phyloP scores from a whole-genome alignment of 371 early-diverging fungal genomes.

The Mucor plumbeus region DNA sequence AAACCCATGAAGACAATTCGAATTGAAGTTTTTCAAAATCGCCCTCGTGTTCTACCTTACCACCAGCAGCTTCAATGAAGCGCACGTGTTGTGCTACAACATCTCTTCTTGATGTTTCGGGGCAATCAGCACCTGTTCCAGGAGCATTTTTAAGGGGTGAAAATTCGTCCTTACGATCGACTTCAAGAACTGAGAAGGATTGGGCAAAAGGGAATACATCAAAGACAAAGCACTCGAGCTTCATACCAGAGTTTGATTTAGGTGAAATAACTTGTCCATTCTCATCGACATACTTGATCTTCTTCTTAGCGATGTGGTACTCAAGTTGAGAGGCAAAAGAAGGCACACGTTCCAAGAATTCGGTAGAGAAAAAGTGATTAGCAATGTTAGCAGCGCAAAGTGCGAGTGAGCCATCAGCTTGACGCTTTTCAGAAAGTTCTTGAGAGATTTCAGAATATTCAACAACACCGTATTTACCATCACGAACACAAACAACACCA shows the following conservation, averaged over 20 bases:
- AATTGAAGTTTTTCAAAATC: constrained; percentile 60
- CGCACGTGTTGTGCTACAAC: constrained; percentile 85
- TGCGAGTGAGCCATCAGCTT: constrained; percentile 69
- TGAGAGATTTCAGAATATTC: constrained; percentile 94
- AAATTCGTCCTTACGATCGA: constrained; percentile 92
- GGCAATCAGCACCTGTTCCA: constrained; percentile 86
- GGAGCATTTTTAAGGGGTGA: constrained; percentile 98
- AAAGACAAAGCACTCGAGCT: constrained; percentile 96
- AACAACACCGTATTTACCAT: constrained; percentile 85
- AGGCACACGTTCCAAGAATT: constrained; percentile 84
- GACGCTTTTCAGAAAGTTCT: constrained; percentile 69
- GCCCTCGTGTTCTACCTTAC: constrained; percentile 48
- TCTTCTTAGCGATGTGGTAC: constrained; percentile 96
- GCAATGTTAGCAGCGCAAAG: constrained; percentile 96
- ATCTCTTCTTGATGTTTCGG: constrained; percentile 92
- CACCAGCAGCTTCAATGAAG: constrained; percentile 88
- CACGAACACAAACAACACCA: constrained; percentile 92
- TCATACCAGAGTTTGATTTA: constrained; percentile 79
- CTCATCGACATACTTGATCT: constrained; percentile 89
- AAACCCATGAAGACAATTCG: constrained; percentile 91
- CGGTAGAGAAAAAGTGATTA: constrained; percentile 96
- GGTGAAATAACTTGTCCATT: constrained; percentile 77
- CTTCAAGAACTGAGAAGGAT: constrained; percentile 89
- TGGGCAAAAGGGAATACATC: constrained; percentile 94
- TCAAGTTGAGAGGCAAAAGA: constrained; percentile 81